These are phyloP conservation scores for Populus tremula DNA, from an alignment of 345 rosid species.

Conservation along the genomic window DNA sequence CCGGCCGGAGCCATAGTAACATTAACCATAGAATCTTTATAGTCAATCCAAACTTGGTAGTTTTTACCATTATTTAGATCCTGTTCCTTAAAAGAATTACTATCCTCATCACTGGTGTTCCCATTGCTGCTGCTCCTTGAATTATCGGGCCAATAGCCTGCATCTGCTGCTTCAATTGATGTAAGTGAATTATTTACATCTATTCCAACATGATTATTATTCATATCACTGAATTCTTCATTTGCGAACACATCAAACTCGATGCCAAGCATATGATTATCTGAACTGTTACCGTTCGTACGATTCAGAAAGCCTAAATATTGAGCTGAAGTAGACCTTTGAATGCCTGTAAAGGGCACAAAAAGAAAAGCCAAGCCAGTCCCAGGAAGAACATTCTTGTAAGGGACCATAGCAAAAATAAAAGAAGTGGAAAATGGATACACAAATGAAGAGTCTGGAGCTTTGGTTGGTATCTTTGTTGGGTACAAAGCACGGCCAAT, in stretches of 20 bases:
- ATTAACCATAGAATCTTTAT: constrained; percentile 41
- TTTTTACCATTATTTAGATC: constrained; percentile 66
- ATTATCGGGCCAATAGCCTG: constrained; percentile 53
- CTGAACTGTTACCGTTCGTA: constrained; percentile 40
- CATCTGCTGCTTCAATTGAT: constrained; percentile 33
- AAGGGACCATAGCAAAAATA: constrained; percentile 67
- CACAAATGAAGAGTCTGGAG: constrained; percentile 34
- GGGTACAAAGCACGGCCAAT: constrained; percentile 67
- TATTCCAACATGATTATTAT: constrained; percentile 69
- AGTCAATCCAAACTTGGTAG: constrained; percentile 84
- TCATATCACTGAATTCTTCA: constrained; percentile 63
- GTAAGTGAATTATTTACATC: constrained; percentile 63
- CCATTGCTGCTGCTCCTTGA: neutral
- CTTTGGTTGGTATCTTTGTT: constrained; percentile 39
- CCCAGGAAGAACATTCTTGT: constrained; percentile 40
- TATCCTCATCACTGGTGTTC: constrained; percentile 7
- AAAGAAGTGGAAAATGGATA: constrained; percentile 66
- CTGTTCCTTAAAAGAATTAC: constrained; percentile 37
- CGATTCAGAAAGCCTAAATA: constrained; percentile 58
- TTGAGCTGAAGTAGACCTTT: constrained; percentile 43
- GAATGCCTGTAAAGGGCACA: constrained; percentile 40
- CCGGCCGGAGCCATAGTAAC: constrained; percentile 42
- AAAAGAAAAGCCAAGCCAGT: constrained; percentile 69
- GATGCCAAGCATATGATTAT: constrained; percentile 47
- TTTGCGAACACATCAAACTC: constrained; percentile 71